Evolutionary conservation across 176 grass and related monocot genomes (phyloP), one percentile per base, ranked within the genome.

Genomic region (Oryza glaberrima): DNA sequence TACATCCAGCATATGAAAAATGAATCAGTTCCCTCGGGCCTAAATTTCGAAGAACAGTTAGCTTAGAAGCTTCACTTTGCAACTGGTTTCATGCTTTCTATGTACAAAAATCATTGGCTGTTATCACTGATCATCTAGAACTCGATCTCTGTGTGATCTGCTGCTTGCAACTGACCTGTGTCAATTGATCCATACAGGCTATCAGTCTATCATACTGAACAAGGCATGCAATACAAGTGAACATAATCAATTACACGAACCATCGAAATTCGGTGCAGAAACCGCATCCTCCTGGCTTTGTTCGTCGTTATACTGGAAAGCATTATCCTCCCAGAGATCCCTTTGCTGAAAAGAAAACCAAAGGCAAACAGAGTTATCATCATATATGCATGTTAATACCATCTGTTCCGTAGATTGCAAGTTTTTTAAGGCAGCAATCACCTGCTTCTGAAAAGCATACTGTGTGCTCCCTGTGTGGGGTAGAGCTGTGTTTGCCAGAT

Each of bases 381-480:
- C 78, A 65, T 49, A 65, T 49, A 87, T 83, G 48, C 85, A 56
- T 65, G 80, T 65, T 56, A 65, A 81, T 54, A 72, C 4, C n/a
- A 20, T 32, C 51, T 19, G 8, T 65, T n/a, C 15, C 70, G 61
- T 61, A 75, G 48, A 11, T 69, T 83, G 69, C 51, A 76, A 51
- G 7, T 65, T 85, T 51, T 49, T 65, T 23, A 70, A 70, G 38
- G 67, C 56, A 72, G 78, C 75, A 85, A 72, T 95, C 87, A 98
- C 96, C 96, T 98, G 96, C 45, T 92, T 85, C 22, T 92, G 80
- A 89, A 92, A 91, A 71, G 84, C 69, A 49, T 84, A 87, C 84
- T 76, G 88, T 70, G 75, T 61, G 83, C 54, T 82, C 38, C 54
- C 63, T 60, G 76, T 77, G 64, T 75, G 85, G 60, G 83, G 88